Evolutionary conservation across 495 filamentous ascomycete genomes (phyloP), one percentile per base, ranked within the genome.

Genomic region (Umbilicaria muhlenbergii): DNA sequence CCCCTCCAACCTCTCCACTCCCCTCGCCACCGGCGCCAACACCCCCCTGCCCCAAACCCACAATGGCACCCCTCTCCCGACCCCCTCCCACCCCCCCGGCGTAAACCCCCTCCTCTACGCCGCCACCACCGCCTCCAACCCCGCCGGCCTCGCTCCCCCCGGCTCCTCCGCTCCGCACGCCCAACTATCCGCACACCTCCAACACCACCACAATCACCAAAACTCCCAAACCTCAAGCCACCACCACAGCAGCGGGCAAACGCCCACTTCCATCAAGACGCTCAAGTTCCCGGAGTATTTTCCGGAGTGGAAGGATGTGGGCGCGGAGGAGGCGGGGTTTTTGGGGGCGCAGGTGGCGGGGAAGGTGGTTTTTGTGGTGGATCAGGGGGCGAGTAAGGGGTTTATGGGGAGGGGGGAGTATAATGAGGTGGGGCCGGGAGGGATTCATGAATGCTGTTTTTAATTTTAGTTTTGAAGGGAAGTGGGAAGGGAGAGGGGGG

Each of bases 101-200:
- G 86, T 94, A 8, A 95, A 94, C 58, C 89, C 91, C 19, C 78
- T 98, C 7, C 74, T 98, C 10, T 80, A 91, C 40, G 89, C 91
- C 7, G 91, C 91, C 2, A 96, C 91, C 0, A 94, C 78, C 15
- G 70, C 64, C 60, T 80, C 73, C 24, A 79, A 74, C 46, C 65
- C 81, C 1, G 61, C 51, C 24, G 8, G 42, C 14, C 53, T 56
- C 15, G 46, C 56, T 41, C 48, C 49, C 12, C 55, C 54, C 1
- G 45, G 55, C 19, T 54, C 44, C 31, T 38, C 37, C 32, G n/a
- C 14, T 34, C 15, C 33, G 2, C 35, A 39, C 5, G 41, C 48
- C 17, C 50, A 50, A 18, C 49, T 49, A 14, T 51, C 50, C 32
- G 21, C 49, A 36, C 50, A 52, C 14, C 46, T 49, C 36, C 41